Evolutionary conservation across 345 rosid genomes (phyloP).

Genomic region (Rubroshorea leprosula): DNA sequence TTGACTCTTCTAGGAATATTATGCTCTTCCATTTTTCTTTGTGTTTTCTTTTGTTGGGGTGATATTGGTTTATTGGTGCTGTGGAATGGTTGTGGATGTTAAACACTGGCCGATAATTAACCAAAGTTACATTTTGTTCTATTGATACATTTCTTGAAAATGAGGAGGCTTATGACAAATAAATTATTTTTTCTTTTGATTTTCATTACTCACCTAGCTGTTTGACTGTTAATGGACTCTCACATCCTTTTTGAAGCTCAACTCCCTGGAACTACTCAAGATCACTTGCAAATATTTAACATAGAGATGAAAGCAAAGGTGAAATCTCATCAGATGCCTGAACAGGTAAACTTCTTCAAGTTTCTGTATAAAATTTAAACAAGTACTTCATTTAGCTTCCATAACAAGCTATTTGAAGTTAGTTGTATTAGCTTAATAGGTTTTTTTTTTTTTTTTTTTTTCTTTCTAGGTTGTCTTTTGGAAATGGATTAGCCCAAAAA

Average conservation of each 20-base stretch:
- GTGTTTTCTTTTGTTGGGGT: too few relatives aligned
- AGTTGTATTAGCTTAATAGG: constrained; percentile 4
- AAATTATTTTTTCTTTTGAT: neutral
- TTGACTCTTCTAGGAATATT: too few relatives aligned
- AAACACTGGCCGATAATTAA: too few relatives aligned
- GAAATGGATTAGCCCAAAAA: constrained; percentile 93
- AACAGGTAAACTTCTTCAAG: constrained; percentile 53
- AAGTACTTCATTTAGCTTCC: constrained; percentile 3
- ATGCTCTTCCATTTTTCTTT: too few relatives aligned
- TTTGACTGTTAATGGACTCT: neutral
- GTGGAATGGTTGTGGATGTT: too few relatives aligned
- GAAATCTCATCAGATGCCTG: constrained; percentile 96
- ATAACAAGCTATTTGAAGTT: neutral
- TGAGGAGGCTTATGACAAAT: too few relatives aligned
- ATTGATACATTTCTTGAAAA: too few relatives aligned
- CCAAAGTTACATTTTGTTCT: too few relatives aligned
- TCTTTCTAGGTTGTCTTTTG: constrained; percentile 78
- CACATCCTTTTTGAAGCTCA: constrained; percentile 54
- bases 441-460: constrained; percentile 14
- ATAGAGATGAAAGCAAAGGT: constrained; percentile 92
- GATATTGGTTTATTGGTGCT: too few relatives aligned
- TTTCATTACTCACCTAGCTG: neutral
- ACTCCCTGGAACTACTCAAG: constrained; percentile 93
- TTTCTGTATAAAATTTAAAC: neutral
- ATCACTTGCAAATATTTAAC: constrained; percentile 96